Base-by-base conservation (phyloP, 2,329 filamentous ascomycete species). In the Verruconis gallopava region DNA sequence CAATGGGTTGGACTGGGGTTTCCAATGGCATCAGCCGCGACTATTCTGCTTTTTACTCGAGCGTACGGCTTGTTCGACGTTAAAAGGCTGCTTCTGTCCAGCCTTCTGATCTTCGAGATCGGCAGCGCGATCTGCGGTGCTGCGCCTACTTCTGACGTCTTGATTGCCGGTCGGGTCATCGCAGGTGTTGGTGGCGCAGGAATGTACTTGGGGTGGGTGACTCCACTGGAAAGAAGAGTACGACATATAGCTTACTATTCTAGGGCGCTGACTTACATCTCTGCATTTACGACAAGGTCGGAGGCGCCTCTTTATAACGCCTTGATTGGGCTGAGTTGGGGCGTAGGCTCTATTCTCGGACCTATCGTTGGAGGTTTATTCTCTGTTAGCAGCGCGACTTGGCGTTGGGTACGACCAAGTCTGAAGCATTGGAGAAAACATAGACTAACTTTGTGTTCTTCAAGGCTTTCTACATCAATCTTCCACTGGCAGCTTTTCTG, bases 391-490 rank as follows among this genome's bases (percentile, higher is more conserved):
- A 20, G 21, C 15, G 49, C 52, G 3, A 54, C 49, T 21, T 59
- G 56, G 56, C 44, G 56, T 47, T 58, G 55, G 54, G 49, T 49
- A 45, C 14, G 37, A 38, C 4, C 21, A 21, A 30, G 37, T 20
- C 20, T 38, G 20, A 9, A 30, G 25, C n/a, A n/a, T 30, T 30
- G 6, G 25, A 30, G 25, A 30, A 9, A 30, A 9, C 12, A 12
- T 35, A 12, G 21, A 17, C 22, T 43, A 13, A 38, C 25, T 33
- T n/a, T 21, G n/a, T 13, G 30, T 15, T 14, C n/a, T n/a, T 28
- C 3, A 15, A 47, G 63, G 61, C 60, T 0, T 71, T 71, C 49
- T 77, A 78, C 48, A 67, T 77, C 56, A 77, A 76, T 48, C 58
- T 76, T 1, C 53, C 60, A 28, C 53, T 69, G 34, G 60, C 69